These are phyloP conservation scores for Ogataea allantospora DNA, from an alignment of 805 yeast species.

Conservation along the genomic window DNA sequence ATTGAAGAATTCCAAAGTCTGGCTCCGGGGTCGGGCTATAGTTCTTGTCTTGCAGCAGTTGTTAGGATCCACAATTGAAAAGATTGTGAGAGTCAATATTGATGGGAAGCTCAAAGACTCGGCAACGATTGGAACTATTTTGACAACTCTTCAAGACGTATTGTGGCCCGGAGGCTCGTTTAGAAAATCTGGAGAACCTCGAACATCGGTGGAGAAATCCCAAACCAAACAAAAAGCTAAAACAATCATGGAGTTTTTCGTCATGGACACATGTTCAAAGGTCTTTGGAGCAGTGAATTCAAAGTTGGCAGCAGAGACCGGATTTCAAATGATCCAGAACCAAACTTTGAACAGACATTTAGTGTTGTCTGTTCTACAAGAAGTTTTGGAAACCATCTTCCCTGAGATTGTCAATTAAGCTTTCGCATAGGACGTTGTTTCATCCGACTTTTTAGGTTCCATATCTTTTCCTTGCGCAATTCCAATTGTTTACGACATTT, in stretches of 20 bases:
- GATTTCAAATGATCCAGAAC: conserved; percentile 73
- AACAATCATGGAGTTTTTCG: conserved; percentile 51
- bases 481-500: conserved; percentile 7
- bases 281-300: conserved; percentile 72
- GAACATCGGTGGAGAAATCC: conserved; percentile 52
- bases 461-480: conserved; percentile 6
- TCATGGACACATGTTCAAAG: conserved; percentile 64
- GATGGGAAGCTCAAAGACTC: conserved; percentile 40
- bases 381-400: conserved; percentile 47
- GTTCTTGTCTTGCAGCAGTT: conserved; percentile 80
- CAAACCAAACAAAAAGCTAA: conserved; percentile 57
- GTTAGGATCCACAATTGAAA: conserved; percentile 81
- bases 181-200: conserved; percentile 40
- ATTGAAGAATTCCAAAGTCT: conserved; percentile 54
- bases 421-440: conserved; percentile 8
- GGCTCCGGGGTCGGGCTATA: conserved; percentile 85
- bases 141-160: conserved; percentile 31
- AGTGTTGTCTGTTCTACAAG: conserved; percentile 57
- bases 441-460: conserved; percentile 8
- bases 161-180: conserved; percentile 55
- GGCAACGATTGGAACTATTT: conserved; percentile 42
- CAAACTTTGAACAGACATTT: conserved; percentile 66
- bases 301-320: conserved; percentile 53
- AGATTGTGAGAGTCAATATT: conserved; percentile 49
- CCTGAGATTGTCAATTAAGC: conserved; percentile 27